Evolutionary conservation across 768 basidiomycete genomes (phyloP).

Genomic region (Crassisporium funariophilum): DNA sequence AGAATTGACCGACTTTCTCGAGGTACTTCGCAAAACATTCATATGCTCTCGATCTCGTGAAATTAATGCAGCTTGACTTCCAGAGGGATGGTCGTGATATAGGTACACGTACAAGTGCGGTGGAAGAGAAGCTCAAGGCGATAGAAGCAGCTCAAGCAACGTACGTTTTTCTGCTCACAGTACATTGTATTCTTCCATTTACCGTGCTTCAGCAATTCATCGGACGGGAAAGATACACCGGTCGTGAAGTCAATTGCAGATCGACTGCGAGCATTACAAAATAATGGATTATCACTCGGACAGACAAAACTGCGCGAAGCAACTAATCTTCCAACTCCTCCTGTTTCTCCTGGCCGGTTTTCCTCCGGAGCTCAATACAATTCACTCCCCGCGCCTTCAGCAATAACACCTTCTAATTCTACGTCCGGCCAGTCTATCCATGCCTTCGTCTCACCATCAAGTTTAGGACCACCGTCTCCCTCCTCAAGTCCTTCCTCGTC

Average conservation of each 20-base stretch:
- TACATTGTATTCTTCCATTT: constrained; percentile 5
- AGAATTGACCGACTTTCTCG: constrained; percentile 65
- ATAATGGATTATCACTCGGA: constrained; percentile 66
- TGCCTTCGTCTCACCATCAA: constrained; percentile 67
- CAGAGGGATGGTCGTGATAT: constrained; percentile 45
- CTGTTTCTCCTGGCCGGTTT: constrained; percentile 40
- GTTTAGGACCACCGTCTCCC: constrained; percentile 77
- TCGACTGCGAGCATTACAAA: constrained; percentile 73
- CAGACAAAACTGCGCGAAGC: constrained; percentile 61
- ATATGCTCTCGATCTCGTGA: constrained; percentile 4
- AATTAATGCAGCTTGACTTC: constrained; percentile 3
- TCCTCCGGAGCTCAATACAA: constrained; percentile 29
- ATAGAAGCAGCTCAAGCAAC: constrained; percentile 38
- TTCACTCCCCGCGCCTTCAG: constrained; percentile 26
- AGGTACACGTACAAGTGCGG: constrained; percentile 33
- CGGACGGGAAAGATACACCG: constrained; percentile 37
- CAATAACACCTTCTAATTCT: constrained; percentile 33
- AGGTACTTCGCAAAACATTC: constrained; percentile 44
- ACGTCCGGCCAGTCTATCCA: constrained; percentile 53
- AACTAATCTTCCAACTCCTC: constrained; percentile 41
- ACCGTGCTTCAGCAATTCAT: constrained; percentile 16
- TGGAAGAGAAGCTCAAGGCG: constrained; percentile 50
- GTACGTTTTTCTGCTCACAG: constrained; percentile 28
- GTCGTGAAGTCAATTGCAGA: constrained; percentile 77
- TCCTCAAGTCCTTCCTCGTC: constrained; percentile 70